Base-by-base conservation (phyloP, 345 rosid species). In the Hirschfeldia incana region DNA sequence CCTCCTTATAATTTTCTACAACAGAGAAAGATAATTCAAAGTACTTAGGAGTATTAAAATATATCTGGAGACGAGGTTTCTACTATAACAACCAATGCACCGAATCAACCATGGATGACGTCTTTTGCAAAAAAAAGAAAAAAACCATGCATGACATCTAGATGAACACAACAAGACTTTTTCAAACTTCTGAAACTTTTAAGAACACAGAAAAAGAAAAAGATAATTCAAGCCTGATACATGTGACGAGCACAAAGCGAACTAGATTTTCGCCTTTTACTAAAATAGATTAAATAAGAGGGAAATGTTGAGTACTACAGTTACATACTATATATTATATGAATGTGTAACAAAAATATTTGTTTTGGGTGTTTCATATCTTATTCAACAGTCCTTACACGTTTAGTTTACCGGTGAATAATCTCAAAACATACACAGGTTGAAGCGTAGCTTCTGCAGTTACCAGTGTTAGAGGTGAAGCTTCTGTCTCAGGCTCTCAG, bases 1-100 rank as follows among this genome's bases (percentile, higher is more conserved):
- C 34, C 29, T 69, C 75, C 70, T 34, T 32, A 69, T 53, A 70
- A 28, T 62, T 77, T 70, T 63, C 70, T 46, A 36, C 30, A 3
- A 5, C 37, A 10, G 37, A 10, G 55, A 17, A 70, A 26, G n/a
- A 76, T 36, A 4, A 60, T 60, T 59, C 55, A 49, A 36, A 34
- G 39, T 49, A 33, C 6, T 3, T 21, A 5, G n/a, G 57, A 67
- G 29, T 15, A 11, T 29, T 68, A 33, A 62, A 39, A 61, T 60
- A 58, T 16, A 42, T n/a, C 26, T 57, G 42, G 55, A 4, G 32
- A 42, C 0, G 10, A 60, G 39, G 11, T 42, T 4, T 12, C 39
- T 36, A 10, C 12, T n/a, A 7, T 49, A 49, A 49, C 57, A 63
- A 11, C 34, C 21, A 2, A 53, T 66, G 30, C 65, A 29, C 21